Evolutionary conservation across 1,139 yeast species (phyloP).

Genomic region (Kodamaea plutei): DNA sequence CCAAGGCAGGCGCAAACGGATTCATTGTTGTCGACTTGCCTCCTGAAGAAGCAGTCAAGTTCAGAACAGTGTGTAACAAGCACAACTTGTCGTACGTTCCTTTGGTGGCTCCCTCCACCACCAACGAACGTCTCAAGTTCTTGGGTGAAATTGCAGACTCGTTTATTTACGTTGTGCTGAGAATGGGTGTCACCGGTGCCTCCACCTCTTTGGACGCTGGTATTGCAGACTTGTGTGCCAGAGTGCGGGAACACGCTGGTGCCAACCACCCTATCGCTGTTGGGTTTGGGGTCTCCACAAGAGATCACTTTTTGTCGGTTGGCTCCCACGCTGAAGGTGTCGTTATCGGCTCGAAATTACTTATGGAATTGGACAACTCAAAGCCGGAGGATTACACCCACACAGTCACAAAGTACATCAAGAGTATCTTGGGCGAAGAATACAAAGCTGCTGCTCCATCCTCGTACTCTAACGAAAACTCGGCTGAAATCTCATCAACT

Average conservation of each 20-base stretch:
- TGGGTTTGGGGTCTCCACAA: constrained; percentile 93
- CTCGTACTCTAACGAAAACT: constrained; percentile 23
- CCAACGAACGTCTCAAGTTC: constrained; percentile 77
- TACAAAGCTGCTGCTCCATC: constrained; percentile 33
- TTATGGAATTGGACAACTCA: constrained; percentile 64
- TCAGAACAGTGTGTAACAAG: constrained; percentile 67
- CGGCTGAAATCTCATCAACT: constrained; percentile 21
- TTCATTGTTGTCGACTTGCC: constrained; percentile 93
- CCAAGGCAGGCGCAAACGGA: constrained; percentile 90
- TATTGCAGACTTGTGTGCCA: constrained; percentile 62
- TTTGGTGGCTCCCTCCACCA: constrained; percentile 92
- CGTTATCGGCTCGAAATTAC: constrained; percentile 87
- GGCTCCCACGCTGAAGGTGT: constrained; percentile 87
- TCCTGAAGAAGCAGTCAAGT: constrained; percentile 92
- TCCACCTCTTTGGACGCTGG: constrained; percentile 58
- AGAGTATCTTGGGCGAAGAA: constrained; percentile 65
- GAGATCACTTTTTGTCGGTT: constrained; percentile 82
- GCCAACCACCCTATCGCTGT: constrained; percentile 80
- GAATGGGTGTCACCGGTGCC: constrained; percentile 98
- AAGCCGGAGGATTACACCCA: constrained; percentile 56
- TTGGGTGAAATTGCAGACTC: constrained; percentile 88
- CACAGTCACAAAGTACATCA: constrained; percentile 63
- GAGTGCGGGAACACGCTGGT: constrained; percentile 69
- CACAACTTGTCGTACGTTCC: constrained; percentile 84
- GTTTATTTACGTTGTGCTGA: constrained; percentile 89